A percentile compares a stretch with the other conserved stretches of the same genome.
Conservation (phyloP, 495 filamentous ascomycete species). For the Penicillium waksmanii region DNA sequence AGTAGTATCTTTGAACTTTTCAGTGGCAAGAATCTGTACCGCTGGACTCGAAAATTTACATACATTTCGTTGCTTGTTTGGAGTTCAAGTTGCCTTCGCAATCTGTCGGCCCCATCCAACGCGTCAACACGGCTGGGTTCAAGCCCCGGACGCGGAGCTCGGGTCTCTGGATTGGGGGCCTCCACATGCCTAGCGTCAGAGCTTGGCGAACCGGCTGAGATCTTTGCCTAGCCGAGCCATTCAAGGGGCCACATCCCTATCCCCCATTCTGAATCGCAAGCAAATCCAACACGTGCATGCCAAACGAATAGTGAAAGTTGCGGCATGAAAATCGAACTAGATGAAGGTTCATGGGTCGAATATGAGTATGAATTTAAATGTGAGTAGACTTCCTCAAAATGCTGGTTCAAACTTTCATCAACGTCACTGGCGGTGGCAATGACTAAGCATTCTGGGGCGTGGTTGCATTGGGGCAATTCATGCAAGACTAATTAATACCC, state of each 20-base stretch:
- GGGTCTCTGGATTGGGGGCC: background rate
- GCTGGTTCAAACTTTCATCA: background rate
- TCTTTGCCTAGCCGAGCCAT: background rate
- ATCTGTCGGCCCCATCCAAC: background rate
- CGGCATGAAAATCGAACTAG: too few species aligned
- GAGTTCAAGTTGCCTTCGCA: too few species aligned
- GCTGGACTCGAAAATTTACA: too few species aligned
- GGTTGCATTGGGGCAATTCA: background rate
- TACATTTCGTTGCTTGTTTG: too few species aligned
- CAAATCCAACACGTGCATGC: background rate
- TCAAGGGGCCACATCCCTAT: background rate
- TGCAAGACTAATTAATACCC: constrained; percentile 2
- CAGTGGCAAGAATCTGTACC: too few species aligned
- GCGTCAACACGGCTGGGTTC: background rate
- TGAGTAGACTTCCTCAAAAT: background rate
- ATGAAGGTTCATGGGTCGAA: background rate
- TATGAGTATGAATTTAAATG: background rate
- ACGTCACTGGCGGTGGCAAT: constrained; percentile 10
- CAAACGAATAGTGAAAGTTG: background rate
- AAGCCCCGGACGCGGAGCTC: background rate
- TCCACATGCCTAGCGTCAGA: background rate
- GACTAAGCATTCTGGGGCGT: constrained; percentile 1
- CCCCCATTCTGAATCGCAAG: background rate
- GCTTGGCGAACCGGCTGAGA: constrained; percentile 1
- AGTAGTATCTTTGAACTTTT: too few species aligned